Evolutionary conservation across 257 asterid genomes (phyloP).

Genomic region (Solanum appendiculatum): DNA sequence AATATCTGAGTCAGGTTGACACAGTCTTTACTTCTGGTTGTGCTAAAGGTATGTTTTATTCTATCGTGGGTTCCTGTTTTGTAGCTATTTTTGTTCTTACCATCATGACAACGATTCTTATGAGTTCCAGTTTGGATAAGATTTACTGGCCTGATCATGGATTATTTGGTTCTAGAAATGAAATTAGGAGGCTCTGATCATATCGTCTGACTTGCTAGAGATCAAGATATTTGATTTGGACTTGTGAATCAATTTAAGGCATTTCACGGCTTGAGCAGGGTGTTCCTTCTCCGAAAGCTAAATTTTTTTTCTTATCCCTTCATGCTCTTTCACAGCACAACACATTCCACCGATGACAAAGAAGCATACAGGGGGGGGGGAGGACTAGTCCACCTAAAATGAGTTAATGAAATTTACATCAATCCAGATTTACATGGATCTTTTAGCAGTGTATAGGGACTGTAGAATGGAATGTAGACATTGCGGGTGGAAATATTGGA

Average conservation of each 20-base stretch:
- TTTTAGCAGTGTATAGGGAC: not conserved
- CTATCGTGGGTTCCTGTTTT: not conserved
- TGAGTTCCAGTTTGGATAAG: not conserved
- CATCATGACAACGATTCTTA: not conserved
- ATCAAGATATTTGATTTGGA: not conserved
- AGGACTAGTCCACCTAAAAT: not conserved
- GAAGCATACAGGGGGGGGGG: not conserved
- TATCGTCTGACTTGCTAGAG: not conserved
- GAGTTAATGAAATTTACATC: not conserved
- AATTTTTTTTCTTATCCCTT: not conserved
- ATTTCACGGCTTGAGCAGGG: not conserved
- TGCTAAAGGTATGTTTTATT: conserved; percentile 40
- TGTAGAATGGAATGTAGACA: not conserved
- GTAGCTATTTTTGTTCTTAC: not conserved
- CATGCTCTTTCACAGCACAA: not conserved
- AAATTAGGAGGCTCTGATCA: not conserved
- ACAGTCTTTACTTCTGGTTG: conserved; percentile 49
- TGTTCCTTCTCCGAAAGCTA: not conserved
- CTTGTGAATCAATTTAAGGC: not conserved
- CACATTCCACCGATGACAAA: not conserved
- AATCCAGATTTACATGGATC: not conserved
- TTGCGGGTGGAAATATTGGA: not conserved
- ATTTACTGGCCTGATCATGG: not conserved
- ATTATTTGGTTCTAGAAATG: not conserved
- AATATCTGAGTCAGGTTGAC: conserved; percentile 48